A percentile compares a stretch with the other conserved stretches of the same genome.
Evolutionary conservation across 306 rosid species (phyloP).

Genomic region (Quercus dentata): DNA sequence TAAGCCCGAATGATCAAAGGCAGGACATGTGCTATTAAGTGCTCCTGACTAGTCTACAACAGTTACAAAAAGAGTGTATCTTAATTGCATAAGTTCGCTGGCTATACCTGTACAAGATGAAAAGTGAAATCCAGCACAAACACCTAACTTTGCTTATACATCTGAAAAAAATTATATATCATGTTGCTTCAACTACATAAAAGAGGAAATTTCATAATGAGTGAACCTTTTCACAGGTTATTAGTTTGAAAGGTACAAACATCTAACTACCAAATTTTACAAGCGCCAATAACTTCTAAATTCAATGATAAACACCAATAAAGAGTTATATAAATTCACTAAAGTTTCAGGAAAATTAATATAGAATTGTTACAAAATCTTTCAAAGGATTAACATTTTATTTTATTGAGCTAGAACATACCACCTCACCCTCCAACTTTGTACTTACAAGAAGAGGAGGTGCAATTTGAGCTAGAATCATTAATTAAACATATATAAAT

Average conservation of each 20-base stretch:
- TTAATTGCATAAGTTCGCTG: not conserved
- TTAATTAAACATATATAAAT: no score
- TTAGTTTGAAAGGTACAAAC: not conserved
- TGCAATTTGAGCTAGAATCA: no score
- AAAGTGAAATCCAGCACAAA: not conserved
- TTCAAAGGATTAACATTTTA: no score
- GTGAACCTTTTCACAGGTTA: not conserved
- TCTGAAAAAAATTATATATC: not conserved
- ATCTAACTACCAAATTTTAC: not conserved
- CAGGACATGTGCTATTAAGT: slow-evolving; percentile 76
- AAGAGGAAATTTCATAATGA: not conserved
- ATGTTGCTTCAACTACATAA: not conserved
- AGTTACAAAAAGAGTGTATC: slow-evolving; percentile 17
- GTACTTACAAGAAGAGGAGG: no score
- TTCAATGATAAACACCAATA: no score
- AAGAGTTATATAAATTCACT: no score
- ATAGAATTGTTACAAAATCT: no score
- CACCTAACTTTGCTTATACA: not conserved
- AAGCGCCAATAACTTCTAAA: not conserved
- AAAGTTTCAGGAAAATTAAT: no score
- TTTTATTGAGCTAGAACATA: no score
- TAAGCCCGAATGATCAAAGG: slow-evolving; percentile 95
- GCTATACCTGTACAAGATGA: not conserved
- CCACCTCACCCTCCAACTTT: no score
- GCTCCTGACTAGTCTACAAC: slow-evolving; percentile 76